These are phyloP conservation scores for Meredithiella fracta DNA, from an alignment of 2,329 filamentous ascomycete species.

Conservation along the genomic window DNA sequence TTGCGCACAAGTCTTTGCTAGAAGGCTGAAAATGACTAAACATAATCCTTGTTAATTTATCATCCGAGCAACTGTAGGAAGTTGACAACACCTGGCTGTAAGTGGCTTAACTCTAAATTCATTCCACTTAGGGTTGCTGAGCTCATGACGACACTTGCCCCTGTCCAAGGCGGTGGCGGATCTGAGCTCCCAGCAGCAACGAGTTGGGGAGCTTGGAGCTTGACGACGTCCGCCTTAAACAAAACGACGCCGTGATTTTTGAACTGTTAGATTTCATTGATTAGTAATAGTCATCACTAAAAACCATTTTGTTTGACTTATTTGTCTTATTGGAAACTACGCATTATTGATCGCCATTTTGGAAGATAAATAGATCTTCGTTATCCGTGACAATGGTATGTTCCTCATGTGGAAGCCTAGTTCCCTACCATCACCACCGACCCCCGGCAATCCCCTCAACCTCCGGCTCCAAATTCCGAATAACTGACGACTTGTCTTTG, in stretches of 20 bases:
- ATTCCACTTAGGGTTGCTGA: not conserved
- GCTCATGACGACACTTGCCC: slow-evolving; percentile 2
- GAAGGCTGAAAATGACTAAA: slow-evolving; percentile 7
- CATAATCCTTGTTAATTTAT: not conserved
- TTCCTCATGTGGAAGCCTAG: not conserved
- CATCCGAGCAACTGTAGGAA: no score
- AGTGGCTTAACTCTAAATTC: not conserved
- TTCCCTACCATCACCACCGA: slow-evolving; percentile 16
- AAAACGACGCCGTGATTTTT: not conserved
- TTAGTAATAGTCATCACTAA: not conserved
- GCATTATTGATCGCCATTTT: not conserved
- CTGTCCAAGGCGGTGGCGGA: not conserved
- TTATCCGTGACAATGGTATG: slow-evolving; percentile 5
- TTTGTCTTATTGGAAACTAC: not conserved
- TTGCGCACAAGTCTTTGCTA: not conserved
- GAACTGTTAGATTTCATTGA: not conserved
- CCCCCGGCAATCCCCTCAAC: slow-evolving; percentile 3
- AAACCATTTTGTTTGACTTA: not conserved
- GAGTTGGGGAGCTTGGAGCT: slow-evolving; percentile 1
- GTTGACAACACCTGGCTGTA: no score
- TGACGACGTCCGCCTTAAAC: slow-evolving; percentile 9
- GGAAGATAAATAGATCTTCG: not conserved
- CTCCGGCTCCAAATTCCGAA: not conserved
- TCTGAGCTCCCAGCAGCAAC: not conserved
- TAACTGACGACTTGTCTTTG: not conserved